These are phyloP conservation scores for Omphalea diandra DNA, from an alignment of 441 rosid genomes.

Conservation along the genomic window DNA sequence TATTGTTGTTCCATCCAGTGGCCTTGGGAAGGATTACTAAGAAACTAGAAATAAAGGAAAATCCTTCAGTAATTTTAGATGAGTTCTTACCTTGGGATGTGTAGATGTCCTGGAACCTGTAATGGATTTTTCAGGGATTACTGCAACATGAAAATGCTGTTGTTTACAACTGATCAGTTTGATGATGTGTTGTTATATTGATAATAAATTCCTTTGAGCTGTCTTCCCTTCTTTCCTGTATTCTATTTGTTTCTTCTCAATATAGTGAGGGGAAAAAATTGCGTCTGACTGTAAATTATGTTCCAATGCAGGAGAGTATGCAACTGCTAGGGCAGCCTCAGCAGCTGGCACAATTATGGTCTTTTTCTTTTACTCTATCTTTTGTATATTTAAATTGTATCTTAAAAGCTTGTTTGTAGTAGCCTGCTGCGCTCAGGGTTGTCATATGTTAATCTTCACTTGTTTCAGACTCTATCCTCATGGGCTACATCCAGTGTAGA, in stretches of 20 bases:
- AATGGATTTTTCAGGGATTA: not conserved
- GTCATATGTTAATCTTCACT: slow-evolving; percentile 5
- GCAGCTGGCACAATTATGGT: slow-evolving; percentile 93
- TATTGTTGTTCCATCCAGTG: not conserved
- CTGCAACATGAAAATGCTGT: not conserved
- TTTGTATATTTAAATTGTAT: not conserved
- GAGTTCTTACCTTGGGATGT: not conserved
- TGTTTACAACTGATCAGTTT: not conserved
- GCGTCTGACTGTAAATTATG: slow-evolving; percentile 19
- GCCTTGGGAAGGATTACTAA: not conserved
- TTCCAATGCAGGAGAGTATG: slow-evolving; percentile 70
- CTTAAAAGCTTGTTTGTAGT: not conserved
- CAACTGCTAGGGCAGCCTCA: slow-evolving; percentile 92
- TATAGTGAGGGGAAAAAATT: not conserved
- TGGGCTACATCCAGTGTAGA: slow-evolving; percentile 93
- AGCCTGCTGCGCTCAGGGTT: not conserved
- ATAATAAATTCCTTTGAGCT: not conserved
- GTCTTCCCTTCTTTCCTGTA: not conserved
- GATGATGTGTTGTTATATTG: not conserved
- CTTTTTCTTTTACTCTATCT: slow-evolving; percentile 10
- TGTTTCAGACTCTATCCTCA: slow-evolving; percentile 75
- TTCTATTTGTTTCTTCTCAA: not conserved
- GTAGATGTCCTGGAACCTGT: not conserved
- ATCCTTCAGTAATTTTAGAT: not conserved
- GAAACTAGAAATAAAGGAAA: not conserved